Evolutionary conservation across 2,329 filamentous ascomycete genomes (phyloP).

Genomic region (Fusarium mexicanum): DNA sequence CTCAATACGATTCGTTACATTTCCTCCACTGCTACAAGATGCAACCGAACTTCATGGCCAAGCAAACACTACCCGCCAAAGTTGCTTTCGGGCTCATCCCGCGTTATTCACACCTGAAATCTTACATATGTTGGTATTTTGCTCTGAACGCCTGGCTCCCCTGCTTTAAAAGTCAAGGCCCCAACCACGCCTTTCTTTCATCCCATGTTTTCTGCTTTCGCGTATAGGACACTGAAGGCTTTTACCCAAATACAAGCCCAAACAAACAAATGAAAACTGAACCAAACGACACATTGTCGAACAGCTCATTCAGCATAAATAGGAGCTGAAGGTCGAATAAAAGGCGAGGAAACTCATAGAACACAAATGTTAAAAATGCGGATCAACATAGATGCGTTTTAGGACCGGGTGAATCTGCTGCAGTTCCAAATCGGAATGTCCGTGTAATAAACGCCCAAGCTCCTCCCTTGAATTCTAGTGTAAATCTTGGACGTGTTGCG

Average conservation of each 20-base stretch:
- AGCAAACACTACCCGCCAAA: conserved; percentile 21
- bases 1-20: conserved; percentile 9
- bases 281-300: conserved; percentile 24
- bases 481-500: conserved; percentile 40
- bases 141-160: conserved; percentile 44
- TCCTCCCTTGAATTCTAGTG: conserved; percentile 37
- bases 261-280: conserved; percentile 35
- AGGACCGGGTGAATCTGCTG: conserved; percentile 22
- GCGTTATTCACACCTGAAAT: conserved; percentile 36
- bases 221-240: conserved; percentile 25
- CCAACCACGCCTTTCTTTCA: conserved; percentile 16
- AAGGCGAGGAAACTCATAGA: conserved; percentile 9
- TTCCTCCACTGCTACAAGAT: conserved; percentile 18
- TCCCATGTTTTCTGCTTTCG: conserved; percentile 5
- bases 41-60: conserved; percentile 14
- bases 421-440: conserved; percentile 31
- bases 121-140: conserved; percentile 46
- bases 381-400: conserved; percentile 22
- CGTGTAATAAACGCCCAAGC: conserved; percentile 40
- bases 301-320: conserved; percentile 25
- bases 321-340: conserved; percentile 15
- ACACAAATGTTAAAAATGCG: conserved; percentile 29
- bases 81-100: conserved; percentile 7
- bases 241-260: conserved; percentile 32
- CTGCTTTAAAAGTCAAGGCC: conserved; percentile 16